Evolutionary conservation across 768 basidiomycete species (phyloP).

Genomic region (Tylopilus sp.): DNA sequence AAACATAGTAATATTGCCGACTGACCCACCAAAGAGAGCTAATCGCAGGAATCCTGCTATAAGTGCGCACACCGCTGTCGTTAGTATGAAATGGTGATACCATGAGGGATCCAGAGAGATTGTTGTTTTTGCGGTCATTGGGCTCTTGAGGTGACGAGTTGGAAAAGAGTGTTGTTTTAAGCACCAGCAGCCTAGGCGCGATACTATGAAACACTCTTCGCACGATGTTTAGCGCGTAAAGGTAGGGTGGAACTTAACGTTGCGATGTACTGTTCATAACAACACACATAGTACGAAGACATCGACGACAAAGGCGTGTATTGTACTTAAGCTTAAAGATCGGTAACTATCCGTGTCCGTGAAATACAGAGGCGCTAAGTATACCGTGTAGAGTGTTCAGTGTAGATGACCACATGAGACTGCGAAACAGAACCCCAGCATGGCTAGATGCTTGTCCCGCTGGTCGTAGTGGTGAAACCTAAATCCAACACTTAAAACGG

Average conservation of each 20-base stretch:
- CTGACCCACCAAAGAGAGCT: constrained; percentile 42
- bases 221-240: too few species aligned
- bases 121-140: constrained; percentile 28
- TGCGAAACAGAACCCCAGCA: background rate
- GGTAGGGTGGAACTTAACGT: too few species aligned
- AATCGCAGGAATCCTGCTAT: constrained; percentile 43
- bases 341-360: constrained; percentile 10
- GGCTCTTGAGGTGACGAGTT: background rate
- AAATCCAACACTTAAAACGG: constrained; percentile 1
- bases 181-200: too few species aligned
- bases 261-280: too few species aligned
- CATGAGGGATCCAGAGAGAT: constrained; percentile 43
- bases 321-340: background rate
- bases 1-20: constrained; percentile 1
- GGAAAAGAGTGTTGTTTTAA: background rate
- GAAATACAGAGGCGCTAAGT: background rate
- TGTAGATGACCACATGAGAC: background rate
- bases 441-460: constrained; percentile 28
- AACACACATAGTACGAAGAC: too few species aligned
- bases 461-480: constrained; percentile 31
- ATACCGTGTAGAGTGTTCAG: background rate
- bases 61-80: constrained; percentile 38
- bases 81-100: constrained; percentile 47
- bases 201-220: too few species aligned
- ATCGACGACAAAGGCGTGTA: too few species aligned